Evolutionary conservation across 768 basidiomycete species (phyloP).

Genomic region (Nidularia pulvinata): DNA sequence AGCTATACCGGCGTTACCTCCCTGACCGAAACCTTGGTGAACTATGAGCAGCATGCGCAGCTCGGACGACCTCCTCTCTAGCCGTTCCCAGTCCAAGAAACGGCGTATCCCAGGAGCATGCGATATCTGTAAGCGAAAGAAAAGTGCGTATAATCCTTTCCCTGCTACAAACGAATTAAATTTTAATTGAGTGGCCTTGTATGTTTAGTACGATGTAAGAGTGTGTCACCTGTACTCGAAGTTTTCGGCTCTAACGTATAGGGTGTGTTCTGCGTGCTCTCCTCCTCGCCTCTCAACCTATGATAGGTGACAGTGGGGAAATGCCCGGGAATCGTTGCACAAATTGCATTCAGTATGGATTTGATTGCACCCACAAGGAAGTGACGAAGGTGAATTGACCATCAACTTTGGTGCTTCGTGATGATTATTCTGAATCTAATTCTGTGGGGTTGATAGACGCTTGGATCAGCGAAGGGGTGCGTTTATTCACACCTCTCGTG

Average conservation of each 20-base stretch:
- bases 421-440: neutral
- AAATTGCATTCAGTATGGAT: conserved; percentile 57
- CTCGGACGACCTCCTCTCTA: neutral
- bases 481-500: conserved; percentile 7
- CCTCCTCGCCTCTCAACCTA: no score
- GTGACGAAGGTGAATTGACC: conserved; percentile 56
- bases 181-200: neutral
- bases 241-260: conserved; percentile 1
- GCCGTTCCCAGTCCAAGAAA: conserved; percentile 39
- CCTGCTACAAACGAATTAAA: no score
- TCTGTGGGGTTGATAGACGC: conserved; percentile 25
- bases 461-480: conserved; percentile 66
- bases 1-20: no score
- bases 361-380: conserved; percentile 69
- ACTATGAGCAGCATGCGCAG: neutral
- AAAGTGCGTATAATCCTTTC: conserved; percentile 39
- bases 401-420: neutral
- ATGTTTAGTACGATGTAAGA: conserved; percentile 30
- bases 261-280: conserved; percentile 6
- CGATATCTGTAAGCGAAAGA: conserved; percentile 74
- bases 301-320: conserved; percentile 65
- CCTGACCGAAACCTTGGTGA: no score
- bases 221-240: neutral
- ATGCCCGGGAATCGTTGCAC: conserved; percentile 63
- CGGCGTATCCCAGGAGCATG: conserved; percentile 67